Evolutionary conservation across 306 rosid genomes (phyloP), one percentile per base, ranked within the genome.

Genomic region (Fragaria iinumae): DNA sequence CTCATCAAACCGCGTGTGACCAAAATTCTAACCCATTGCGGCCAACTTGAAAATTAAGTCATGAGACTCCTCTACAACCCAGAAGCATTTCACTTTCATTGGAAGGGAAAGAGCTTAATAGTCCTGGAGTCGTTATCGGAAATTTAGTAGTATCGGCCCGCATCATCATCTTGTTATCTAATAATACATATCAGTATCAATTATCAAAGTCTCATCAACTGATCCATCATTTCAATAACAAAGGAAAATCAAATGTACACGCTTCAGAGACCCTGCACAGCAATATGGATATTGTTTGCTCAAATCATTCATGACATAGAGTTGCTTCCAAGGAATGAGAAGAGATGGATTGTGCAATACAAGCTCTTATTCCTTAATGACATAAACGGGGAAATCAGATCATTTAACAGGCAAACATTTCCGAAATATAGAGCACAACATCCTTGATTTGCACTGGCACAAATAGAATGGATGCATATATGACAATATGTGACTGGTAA

Each of bases 1-100:
- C 66, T 67, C 83, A 47, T 45, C 83, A 80, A 56, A 68, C 53
- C 69, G 14, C 69, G 14, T 21, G 71, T 45, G 13, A 60, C 62
- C 27, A 60, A 56, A 48, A 57, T 69, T 75, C 76, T 2, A 41
- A 69, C 8, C 67, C 16, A 75, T 67, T 55, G 23, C 73, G 45
- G 68, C 57, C 49, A 47, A n/a, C 25, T 36, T 48, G 27, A 78
- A 29, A n/a, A 32, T 50, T 8, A 48, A 60, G 43, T 49, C 76
- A 60, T 43, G 6, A 11, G 21, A 45, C n/a, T 36, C 7, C 18
- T 65, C 21, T 34, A 34, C 4, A 18, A 47, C 63, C 68, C 16
- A 67, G 69, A 71, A 60, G 64, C n/a, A 16, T 39, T 10, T 71
- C 39, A 32, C 44, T 62, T 78, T 59, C 45, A 13, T 25, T 63